Conservation (phyloP, 345 rosid species). For the Camelina laxa region DNA sequence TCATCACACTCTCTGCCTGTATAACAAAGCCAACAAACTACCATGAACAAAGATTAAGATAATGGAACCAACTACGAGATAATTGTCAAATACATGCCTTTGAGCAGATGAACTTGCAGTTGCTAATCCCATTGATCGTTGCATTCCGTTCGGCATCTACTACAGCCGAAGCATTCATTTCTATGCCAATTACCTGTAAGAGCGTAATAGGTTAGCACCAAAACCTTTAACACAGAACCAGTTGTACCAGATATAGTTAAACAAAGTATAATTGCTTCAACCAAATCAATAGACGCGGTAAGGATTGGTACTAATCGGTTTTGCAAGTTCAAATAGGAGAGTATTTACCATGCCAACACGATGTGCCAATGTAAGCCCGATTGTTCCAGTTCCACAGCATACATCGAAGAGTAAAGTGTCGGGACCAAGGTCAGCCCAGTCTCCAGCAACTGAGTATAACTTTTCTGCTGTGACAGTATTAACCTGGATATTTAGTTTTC, state of each 20-base stretch:
- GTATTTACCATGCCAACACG: slow-evolving; percentile 90
- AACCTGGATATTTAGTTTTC: slow-evolving; percentile 56
- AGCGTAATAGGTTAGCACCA: slow-evolving; percentile 10
- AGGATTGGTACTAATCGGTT: not conserved
- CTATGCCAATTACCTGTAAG: slow-evolving; percentile 88
- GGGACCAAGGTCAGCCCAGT: slow-evolving; percentile 91
- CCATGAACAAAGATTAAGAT: slow-evolving; percentile 15
- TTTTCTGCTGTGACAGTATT: slow-evolving; percentile 96
- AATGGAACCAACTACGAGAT: not conserved
- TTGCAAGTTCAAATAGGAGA: slow-evolving; percentile 37
- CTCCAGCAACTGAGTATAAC: slow-evolving; percentile 92
- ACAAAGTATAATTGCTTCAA: not conserved
- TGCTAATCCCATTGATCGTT: slow-evolving; percentile 81
- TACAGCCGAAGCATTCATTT: slow-evolving; percentile 98
- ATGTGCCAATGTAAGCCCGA: slow-evolving; percentile 89
- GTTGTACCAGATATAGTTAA: not conserved
- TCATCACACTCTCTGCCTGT: slow-evolving; percentile 94
- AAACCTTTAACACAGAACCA: not conserved
- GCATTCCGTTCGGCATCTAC: slow-evolving; percentile 90
- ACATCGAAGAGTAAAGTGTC: slow-evolving; percentile 88
- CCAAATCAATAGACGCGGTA: slow-evolving; percentile 5
- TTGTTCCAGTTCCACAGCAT: slow-evolving; percentile 98
- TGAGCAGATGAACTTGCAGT: slow-evolving; percentile 84
- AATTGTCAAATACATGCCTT: slow-evolving; percentile 60
- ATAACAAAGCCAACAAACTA: slow-evolving; percentile 9